Percentiles rank a stretch among this genome's conserved stretches.
These are phyloP conservation scores for Piromyces finnis DNA, from an alignment of 192 early-diverging fungal genomes.

Conservation along the genomic window DNA sequence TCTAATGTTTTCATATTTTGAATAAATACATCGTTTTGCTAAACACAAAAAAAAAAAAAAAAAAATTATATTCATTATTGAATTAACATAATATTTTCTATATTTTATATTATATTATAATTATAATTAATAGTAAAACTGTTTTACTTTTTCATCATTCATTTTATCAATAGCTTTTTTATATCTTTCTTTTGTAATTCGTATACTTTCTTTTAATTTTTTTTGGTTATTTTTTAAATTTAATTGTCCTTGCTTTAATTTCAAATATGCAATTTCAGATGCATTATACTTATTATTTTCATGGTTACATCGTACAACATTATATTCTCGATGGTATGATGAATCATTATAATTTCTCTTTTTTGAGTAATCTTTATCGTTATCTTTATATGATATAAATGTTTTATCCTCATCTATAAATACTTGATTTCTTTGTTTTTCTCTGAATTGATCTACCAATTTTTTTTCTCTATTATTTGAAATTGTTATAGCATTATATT, in stretches of 20 bases:
- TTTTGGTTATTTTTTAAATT: neutral
- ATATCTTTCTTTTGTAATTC: neutral
- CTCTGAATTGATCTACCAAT: neutral
- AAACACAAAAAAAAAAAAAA: neutral
- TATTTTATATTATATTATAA: too few relatives aligned
- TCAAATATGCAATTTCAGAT: neutral
- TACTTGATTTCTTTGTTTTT: neutral
- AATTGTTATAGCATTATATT: neutral
- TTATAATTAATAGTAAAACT: too few relatives aligned
- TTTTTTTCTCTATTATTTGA: neutral
- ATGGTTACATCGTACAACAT: neutral
- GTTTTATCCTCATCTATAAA: neutral
- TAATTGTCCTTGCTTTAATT: neutral
- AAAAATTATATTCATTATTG: neutral
- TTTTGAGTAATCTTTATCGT: neutral
- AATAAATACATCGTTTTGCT: neutral
- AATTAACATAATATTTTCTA: too few relatives aligned
- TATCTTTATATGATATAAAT: neutral
- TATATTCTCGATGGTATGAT: neutral
- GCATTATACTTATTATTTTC: neutral
- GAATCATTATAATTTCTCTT: neutral
- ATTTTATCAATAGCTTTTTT: neutral
- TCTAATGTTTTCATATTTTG: neutral
- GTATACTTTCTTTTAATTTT: neutral
- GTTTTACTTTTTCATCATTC: neutral